A percentile compares a stretch with the other conserved stretches of the same genome.
Evolutionary conservation across 2,329 filamentous ascomycete genomes (phyloP).

Genomic region (Leptodontidium sp.): DNA sequence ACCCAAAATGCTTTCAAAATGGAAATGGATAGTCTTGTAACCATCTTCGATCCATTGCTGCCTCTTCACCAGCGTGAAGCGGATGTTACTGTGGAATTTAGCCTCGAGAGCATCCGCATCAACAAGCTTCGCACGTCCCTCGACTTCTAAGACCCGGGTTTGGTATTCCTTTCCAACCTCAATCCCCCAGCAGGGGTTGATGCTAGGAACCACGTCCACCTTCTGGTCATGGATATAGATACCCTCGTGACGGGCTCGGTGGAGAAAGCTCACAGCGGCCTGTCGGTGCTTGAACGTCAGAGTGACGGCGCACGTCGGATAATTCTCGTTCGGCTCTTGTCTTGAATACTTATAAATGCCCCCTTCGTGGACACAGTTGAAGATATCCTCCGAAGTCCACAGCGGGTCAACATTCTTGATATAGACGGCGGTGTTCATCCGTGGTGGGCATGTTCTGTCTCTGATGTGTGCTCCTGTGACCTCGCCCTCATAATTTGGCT

Average conservation of each 20-base stretch:
- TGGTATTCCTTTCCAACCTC: neutral
- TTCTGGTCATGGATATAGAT: neutral
- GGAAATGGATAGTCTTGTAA: neutral
- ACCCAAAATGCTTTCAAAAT: conserved; percentile 4
- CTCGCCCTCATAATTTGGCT: conserved; percentile 1
- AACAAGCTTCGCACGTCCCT: neutral
- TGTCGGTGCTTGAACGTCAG: neutral
- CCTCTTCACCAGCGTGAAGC: neutral
- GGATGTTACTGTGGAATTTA: neutral
- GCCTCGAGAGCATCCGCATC: neutral
- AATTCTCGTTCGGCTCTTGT: neutral
- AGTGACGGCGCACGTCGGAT: neutral
- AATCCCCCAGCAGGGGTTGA: conserved; percentile 2
- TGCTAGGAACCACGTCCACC: neutral
- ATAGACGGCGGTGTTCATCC: neutral
- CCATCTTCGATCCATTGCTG: neutral
- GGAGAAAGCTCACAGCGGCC: neutral
- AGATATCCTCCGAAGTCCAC: neutral
- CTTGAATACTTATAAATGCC: conserved; percentile 8
- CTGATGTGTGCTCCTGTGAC: neutral
- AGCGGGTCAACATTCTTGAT: conserved; percentile 7
- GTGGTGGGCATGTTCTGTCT: neutral
- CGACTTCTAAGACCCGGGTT: neutral
- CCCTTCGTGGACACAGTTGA: neutral
- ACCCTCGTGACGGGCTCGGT: neutral